phyloP scores from a whole-genome alignment of 768 basidiomycete species.

The Lactarius trivialis region DNA sequence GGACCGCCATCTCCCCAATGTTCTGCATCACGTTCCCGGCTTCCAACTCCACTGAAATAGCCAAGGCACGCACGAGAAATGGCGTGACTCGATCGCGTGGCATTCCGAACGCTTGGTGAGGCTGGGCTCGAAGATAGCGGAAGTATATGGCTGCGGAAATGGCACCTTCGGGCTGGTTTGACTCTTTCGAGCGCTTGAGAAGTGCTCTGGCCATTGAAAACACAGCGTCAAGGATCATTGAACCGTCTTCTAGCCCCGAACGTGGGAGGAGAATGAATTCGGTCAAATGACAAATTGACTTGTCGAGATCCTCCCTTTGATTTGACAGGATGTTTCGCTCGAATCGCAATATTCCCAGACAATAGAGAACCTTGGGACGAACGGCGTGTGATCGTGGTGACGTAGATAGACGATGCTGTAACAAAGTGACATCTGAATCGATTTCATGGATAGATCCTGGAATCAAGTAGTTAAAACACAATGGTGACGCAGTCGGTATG shows the following conservation, averaged over 20 bases:
- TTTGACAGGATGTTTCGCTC: not conserved
- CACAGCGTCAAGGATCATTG: not conserved
- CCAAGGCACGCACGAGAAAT: not conserved
- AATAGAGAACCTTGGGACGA: too few relatives aligned
- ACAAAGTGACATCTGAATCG: not conserved
- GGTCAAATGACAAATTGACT: too few relatives aligned
- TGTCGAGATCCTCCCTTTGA: too few relatives aligned
- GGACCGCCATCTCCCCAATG: too few relatives aligned
- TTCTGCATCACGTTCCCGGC: too few relatives aligned
- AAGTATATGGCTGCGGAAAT: not conserved
- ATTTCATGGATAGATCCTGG: not conserved
- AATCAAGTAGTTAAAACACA: not conserved
- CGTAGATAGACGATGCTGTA: too few relatives aligned
- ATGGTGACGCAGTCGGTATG: too few relatives aligned
- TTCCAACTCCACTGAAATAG: not conserved
- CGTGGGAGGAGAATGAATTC: not conserved
- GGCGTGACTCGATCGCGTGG: not conserved
- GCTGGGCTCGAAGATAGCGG: too few relatives aligned
- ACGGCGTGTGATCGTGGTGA: too few relatives aligned
- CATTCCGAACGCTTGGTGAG: not conserved
- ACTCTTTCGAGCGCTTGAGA: not conserved
- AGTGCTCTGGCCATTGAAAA: fast-evolving
- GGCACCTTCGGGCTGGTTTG: not conserved
- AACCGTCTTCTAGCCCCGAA: not conserved
- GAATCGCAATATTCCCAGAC: too few relatives aligned